A percentile compares a stretch with the other conserved stretches of the same genome.
These are phyloP conservation scores for Santalum album DNA, from an alignment of 164 flowering plant species.

Conservation along the genomic window DNA sequence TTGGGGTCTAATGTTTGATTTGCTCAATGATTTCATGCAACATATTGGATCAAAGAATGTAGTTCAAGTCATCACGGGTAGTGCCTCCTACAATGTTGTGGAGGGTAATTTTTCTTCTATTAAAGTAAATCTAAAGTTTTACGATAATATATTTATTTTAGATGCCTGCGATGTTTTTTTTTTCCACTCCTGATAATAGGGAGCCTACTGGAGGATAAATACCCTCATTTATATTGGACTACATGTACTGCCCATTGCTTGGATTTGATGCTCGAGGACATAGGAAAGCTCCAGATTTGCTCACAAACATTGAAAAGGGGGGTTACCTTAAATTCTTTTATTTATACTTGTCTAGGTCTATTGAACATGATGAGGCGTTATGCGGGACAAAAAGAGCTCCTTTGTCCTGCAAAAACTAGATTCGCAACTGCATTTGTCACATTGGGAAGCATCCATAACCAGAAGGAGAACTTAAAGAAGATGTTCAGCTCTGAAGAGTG, in stretches of 20 bases:
- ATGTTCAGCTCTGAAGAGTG: neutral
- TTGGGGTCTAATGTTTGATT: neutral
- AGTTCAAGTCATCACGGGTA: neutral
- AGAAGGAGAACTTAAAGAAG: neutral
- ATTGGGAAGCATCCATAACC: neutral
- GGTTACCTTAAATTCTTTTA: neutral
- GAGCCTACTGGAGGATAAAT: neutral
- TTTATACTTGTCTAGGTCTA: neutral
- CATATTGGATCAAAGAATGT: neutral
- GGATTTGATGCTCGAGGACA: neutral
- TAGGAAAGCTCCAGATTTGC: neutral
- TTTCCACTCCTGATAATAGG: neutral
- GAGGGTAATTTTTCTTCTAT: neutral
- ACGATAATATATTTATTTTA: neutral
- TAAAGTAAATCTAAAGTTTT: neutral
- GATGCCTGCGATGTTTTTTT: neutral
- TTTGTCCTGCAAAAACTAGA: neutral
- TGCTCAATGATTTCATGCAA: neutral
- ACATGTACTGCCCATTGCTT: neutral
- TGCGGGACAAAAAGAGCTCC: neutral
- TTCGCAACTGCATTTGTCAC: neutral
- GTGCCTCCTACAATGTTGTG: neutral
- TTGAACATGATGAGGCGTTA: too few species aligned
- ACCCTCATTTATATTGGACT: neutral
- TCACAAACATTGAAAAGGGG: neutral